phyloP scores from a whole-genome alignment of 2,329 filamentous ascomycete genomes.

The Colletotrichum magnum region DNA sequence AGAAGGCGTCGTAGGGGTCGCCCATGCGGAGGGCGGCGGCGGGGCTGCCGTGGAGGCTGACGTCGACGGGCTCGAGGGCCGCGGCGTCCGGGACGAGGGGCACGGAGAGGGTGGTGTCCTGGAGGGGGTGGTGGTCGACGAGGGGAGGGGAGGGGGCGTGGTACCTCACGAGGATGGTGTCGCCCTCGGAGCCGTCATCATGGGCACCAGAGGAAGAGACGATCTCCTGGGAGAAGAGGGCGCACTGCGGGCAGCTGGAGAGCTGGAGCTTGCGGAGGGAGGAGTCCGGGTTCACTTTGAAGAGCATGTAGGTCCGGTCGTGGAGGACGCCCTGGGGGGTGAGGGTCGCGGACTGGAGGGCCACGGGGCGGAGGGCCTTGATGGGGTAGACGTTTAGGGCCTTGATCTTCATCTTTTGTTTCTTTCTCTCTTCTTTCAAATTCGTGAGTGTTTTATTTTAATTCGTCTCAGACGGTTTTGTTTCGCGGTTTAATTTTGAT shows the following conservation, averaged over 20 bases:
- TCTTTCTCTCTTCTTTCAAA: too few species aligned
- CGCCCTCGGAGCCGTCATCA: not conserved
- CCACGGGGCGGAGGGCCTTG: conserved; percentile 77
- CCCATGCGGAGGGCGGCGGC: conserved; percentile 76
- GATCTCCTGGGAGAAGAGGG: conserved; percentile 75
- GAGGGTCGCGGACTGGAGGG: conserved; percentile 66
- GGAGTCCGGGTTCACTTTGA: conserved; percentile 61
- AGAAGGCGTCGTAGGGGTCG: conserved; percentile 72
- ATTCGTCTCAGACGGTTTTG: too few species aligned
- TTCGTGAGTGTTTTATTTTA: not conserved
- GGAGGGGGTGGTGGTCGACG: conserved; percentile 53
- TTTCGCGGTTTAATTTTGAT: too few species aligned
- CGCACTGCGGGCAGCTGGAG: conserved; percentile 69
- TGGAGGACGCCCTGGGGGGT: conserved; percentile 74
- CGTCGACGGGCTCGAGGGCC: conserved; percentile 60
- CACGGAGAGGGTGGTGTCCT: conserved; percentile 62
- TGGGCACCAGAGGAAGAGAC: conserved; percentile 54
- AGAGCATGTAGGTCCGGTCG: conserved; percentile 81
- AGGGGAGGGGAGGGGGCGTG: conserved; percentile 54
- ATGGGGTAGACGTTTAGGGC: conserved; percentile 79
- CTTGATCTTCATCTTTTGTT: conserved; percentile 32
- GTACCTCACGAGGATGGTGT: conserved; percentile 60
- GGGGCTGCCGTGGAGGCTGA: conserved; percentile 73
- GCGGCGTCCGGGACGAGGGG: conserved; percentile 68
- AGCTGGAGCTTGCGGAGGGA: conserved; percentile 72